A percentile compares a stretch with the other conserved stretches of the same genome.
Conservation (phyloP, 2,329 filamentous ascomycete genomes). For the Fusarium tuaranense region DNA sequence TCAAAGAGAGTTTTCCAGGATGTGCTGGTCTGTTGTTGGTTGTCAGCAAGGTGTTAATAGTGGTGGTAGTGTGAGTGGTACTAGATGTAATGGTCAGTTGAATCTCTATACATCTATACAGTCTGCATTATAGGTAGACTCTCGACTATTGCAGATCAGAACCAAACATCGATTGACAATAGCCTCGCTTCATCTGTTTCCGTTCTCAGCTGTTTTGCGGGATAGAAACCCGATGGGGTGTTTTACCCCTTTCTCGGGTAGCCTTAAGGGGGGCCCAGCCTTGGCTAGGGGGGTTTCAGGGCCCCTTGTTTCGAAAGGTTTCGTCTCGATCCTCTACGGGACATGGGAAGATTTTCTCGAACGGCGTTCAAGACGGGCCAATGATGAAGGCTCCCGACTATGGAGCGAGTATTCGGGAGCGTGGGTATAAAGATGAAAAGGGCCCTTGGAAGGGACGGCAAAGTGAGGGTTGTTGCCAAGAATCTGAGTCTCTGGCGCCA, state of each 20-base stretch:
- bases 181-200: slow-evolving; percentile 8
- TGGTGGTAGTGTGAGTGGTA: not conserved
- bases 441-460: not conserved
- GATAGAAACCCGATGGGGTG: not conserved
- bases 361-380: not conserved
- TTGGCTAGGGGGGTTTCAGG: slow-evolving; percentile 25
- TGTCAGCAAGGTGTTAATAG: not conserved
- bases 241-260: slow-evolving; percentile 22
- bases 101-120: not conserved
- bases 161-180: not conserved
- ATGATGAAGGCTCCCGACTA: not conserved
- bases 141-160: not conserved
- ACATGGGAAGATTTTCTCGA: slow-evolving; percentile 6
- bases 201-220: not conserved
- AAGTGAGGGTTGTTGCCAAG: not conserved
- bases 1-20: not conserved
- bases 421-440: not conserved
- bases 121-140: not conserved
- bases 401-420: not conserved
- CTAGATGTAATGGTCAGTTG: not conserved
- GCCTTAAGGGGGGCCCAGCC: slow-evolving; percentile 6
- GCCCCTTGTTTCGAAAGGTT: slow-evolving; percentile 35
- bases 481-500: not conserved
- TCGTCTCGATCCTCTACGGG: slow-evolving; percentile 7
- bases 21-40: not conserved